Base-by-base conservation (phyloP, 1,284 basidiomycete genomes). In the Apiotrichum akiyoshidainum region DNA sequence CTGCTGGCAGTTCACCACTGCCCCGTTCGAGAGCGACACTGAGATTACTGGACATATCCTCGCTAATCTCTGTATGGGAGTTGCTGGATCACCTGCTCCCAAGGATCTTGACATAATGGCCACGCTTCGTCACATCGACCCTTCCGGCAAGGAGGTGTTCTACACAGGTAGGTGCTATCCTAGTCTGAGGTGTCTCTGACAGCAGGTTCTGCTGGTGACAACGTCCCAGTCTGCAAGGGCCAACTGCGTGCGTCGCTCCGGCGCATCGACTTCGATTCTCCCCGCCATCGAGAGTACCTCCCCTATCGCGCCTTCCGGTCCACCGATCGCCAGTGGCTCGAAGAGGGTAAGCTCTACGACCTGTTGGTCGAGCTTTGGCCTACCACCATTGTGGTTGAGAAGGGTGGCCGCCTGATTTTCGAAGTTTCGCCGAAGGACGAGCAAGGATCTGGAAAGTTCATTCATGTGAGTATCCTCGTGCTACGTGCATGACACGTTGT, bases 281-380 rank as follows among this genome's bases (percentile, higher is more conserved):
- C 69, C 14, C 60, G 54, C 21, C 67, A 72, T 55, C 52, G 64
- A 13, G 65, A 66, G 17, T 70, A 65, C 50, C 50, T 71, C 2
- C 74, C 74, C 0, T 61, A 68, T 48, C 69, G 74, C 52, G 63
- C 70, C 42, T 76, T 73, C 50, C 60, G 57, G 22, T 64, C 59
- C 11, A 68, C 63, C 31, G 71, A 75, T 33, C 65, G 68, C 5
- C 31, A 57, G 10, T 66, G 59, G 44, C 60, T 75, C 44, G 48
- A 70, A 54, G 47, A 65, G 1, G 64, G 62, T 11, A 51, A 57
- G 22, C 52, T 52, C n/a, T 72, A 75, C 58, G 58, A 56, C 17
- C 39, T 73, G 17, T 58, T 66, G 16, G 66, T 76, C 46, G 74
- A 75, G 57, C 54, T 76, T 37, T 75, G 74, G 74, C 74, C 74